phyloP scores from a whole-genome alignment of 345 rosid species.

The Mercurialis annua region DNA sequence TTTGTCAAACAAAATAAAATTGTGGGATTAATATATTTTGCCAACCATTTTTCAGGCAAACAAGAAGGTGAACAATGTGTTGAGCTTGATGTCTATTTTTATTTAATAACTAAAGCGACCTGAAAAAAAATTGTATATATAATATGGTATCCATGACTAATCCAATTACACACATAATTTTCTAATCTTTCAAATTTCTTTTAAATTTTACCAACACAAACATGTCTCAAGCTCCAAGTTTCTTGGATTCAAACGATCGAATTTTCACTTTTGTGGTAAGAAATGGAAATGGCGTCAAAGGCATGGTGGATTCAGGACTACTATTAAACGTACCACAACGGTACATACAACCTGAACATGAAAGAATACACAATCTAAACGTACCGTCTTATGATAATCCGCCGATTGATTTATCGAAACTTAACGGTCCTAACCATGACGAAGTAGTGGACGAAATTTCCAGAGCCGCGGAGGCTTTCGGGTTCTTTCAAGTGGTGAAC shows the following conservation, averaged over 20 bases:
- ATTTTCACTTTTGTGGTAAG: constrained; percentile 45
- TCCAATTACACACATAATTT: no score
- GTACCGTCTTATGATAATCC: constrained; percentile 10
- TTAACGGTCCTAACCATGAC: constrained; percentile 39
- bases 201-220: no score
- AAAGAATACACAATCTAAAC: constrained; percentile 38
- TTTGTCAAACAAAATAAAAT: no score
- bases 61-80: no score
- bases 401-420: constrained; percentile 44
- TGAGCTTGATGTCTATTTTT: no score
- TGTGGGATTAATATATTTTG: no score
- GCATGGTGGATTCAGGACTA: no score
- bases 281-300: constrained; percentile 51
- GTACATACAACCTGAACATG: constrained; percentile 31
- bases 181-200: no score
- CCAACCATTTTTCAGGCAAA: no score
- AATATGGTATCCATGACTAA: no score
- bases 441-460: constrained; percentile 33
- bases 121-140: no score
- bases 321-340: constrained; percentile 34
- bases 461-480: constrained; percentile 44
- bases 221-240: constrained; percentile 28
- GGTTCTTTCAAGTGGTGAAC: constrained; percentile 58
- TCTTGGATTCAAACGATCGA: constrained; percentile 32
- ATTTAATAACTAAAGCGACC: no score